A percentile compares a stretch with the other conserved stretches of the same genome.
These are phyloP conservation scores for Chalaropsis ovoidea DNA, from an alignment of 2,329 filamentous ascomycete genomes.

Conservation along the genomic window DNA sequence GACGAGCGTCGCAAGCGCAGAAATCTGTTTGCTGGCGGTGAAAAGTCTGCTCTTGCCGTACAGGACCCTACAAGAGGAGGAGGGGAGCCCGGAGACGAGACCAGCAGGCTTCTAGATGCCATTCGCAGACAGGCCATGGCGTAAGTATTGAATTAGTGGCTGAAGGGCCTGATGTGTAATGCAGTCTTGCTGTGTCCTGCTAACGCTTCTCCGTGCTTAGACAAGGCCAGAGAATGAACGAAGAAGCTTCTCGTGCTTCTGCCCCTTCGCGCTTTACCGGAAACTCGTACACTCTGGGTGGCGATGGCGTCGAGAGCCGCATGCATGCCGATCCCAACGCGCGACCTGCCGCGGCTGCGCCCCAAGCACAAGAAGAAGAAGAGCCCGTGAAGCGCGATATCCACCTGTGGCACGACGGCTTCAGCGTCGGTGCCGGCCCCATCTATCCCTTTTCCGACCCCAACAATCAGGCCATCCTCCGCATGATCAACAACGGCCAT, in stretches of 20 bases:
- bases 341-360: constrained; percentile 27
- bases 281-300: constrained; percentile 64
- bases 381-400: constrained; percentile 44
- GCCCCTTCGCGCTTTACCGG: constrained; percentile 55
- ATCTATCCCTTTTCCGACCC: constrained; percentile 72
- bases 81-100: neutral
- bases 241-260: constrained; percentile 34
- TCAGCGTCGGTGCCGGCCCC: constrained; percentile 73
- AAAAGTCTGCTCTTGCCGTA: constrained; percentile 66
- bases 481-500: constrained; percentile 66
- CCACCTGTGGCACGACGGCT: constrained; percentile 74
- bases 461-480: constrained; percentile 57
- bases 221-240: constrained; percentile 15
- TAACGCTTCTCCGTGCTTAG: constrained; percentile 1
- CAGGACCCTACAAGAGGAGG: constrained; percentile 48
- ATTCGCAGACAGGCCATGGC: constrained; percentile 54
- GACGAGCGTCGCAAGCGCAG: constrained; percentile 50
- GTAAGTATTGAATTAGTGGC: constrained; percentile 34
- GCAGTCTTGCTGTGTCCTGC: neutral
- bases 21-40: constrained; percentile 73
- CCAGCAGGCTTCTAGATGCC: constrained; percentile 47
- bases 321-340: constrained; percentile 52
- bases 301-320: constrained; percentile 62
- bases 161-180: neutral
- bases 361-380: constrained; percentile 43